These are phyloP conservation scores for Rhizomucor miehei DNA, from an alignment of 371 early-diverging fungal species.

Conservation along the genomic window DNA sequence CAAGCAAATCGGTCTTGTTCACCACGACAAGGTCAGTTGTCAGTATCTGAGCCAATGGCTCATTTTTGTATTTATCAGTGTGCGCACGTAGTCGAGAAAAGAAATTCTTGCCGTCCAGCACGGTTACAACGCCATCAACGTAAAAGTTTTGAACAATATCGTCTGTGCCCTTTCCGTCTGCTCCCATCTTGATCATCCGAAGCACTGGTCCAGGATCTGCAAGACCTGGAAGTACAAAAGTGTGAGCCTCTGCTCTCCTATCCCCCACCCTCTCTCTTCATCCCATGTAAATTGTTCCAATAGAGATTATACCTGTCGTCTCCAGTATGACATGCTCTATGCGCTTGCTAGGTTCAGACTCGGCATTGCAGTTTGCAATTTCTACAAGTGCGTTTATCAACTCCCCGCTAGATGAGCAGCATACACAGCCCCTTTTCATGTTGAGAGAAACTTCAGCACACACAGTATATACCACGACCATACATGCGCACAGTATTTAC, in stretches of 20 bases:
- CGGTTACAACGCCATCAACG: slow-evolving; percentile 27
- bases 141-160: slow-evolving; percentile 34
- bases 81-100: slow-evolving; percentile 5
- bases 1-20: slow-evolving; percentile 34
- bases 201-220: slow-evolving; percentile 38
- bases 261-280: not conserved
- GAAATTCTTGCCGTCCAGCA: slow-evolving; percentile 30
- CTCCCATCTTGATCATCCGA: slow-evolving; percentile 30
- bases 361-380: slow-evolving; percentile 22
- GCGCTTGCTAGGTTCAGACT: slow-evolving; percentile 8
- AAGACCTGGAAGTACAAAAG: slow-evolving; percentile 16
- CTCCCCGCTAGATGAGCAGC: slow-evolving; percentile 37
- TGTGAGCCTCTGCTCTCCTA: too few species aligned
- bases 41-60: slow-evolving; percentile 30
- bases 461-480: too few species aligned
- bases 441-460: too few species aligned
- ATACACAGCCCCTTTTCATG: slow-evolving; percentile 44
- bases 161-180: slow-evolving; percentile 21
- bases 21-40: slow-evolving; percentile 29
- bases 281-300: not conserved
- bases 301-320: slow-evolving; percentile 26
- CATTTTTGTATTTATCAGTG: slow-evolving; percentile 38
- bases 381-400: slow-evolving; percentile 26
- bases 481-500: slow-evolving; percentile 7
- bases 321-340: slow-evolving; percentile 31